A percentile compares a stretch with the other conserved stretches of the same genome.
Conservation (phyloP, 106 monocot genomes). For the Apostasia ramifera region DNA sequence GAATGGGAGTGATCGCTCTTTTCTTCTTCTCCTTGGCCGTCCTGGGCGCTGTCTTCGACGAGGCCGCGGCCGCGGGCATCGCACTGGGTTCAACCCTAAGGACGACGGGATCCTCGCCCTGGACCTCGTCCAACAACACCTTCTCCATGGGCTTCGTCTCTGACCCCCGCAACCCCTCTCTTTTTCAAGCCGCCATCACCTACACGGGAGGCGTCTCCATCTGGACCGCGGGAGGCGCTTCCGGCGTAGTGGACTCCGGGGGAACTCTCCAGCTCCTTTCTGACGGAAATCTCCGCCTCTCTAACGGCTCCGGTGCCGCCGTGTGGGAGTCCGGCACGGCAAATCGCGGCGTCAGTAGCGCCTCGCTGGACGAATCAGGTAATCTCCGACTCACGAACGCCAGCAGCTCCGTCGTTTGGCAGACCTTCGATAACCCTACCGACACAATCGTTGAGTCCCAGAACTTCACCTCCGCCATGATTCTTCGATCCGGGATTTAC, state of each 20-base stretch:
- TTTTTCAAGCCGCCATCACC: not conserved
- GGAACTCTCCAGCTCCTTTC: slow-evolving; percentile 36
- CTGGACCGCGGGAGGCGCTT: slow-evolving; percentile 33
- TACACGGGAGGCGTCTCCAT: slow-evolving; percentile 4
- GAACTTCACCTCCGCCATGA: slow-evolving; percentile 29
- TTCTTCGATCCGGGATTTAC: slow-evolving; percentile 49
- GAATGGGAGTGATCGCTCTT: no score
- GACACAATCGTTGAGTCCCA: slow-evolving; percentile 61
- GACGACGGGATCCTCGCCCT: not conserved
- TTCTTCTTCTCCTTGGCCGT: no score
- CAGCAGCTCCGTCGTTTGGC: slow-evolving; percentile 33
- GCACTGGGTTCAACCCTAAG: slow-evolving; percentile 5
- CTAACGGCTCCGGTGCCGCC: slow-evolving; percentile 29
- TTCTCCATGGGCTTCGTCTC: slow-evolving; percentile 13
- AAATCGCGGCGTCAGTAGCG: slow-evolving; percentile 28
- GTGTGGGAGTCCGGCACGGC: slow-evolving; percentile 50
- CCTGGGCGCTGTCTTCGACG: no score
- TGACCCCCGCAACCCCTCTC: not conserved
- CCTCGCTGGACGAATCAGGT: slow-evolving; percentile 40
- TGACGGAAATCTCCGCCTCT: slow-evolving; percentile 53
- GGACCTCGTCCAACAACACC: slow-evolving; percentile 2
- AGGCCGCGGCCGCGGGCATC: not conserved
- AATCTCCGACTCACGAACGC: slow-evolving; percentile 42
- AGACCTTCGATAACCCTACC: slow-evolving; percentile 57
- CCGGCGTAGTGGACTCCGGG: slow-evolving; percentile 24